A percentile compares a stretch with the other conserved stretches of the same genome.
Evolutionary conservation across 495 filamentous ascomycete species (phyloP).

Genomic region (Niebla homalea): DNA sequence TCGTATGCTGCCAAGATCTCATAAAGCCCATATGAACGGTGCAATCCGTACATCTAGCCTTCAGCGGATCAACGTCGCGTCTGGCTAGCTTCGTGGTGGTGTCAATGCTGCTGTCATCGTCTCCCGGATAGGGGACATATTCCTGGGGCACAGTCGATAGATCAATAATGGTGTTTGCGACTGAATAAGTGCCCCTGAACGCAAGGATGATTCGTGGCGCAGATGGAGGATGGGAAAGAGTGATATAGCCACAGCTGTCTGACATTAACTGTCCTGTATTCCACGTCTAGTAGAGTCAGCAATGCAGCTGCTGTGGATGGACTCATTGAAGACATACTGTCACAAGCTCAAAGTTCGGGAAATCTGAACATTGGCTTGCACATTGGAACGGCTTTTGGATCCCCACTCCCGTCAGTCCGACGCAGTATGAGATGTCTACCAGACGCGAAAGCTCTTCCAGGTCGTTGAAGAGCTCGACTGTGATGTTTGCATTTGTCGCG

Average conservation of each 20-base stretch:
- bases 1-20: constrained; percentile 63
- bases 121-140: constrained; percentile 72
- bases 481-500: constrained; percentile 27
- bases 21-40: constrained; percentile 88
- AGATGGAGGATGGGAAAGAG: constrained; percentile 55
- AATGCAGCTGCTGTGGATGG: not conserved
- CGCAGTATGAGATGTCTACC: constrained; percentile 92
- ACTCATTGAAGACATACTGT: constrained; percentile 30
- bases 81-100: not conserved
- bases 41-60: constrained; percentile 57
- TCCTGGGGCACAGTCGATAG: constrained; percentile 76
- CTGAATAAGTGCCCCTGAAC: constrained; percentile 87
- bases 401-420: constrained; percentile 59
- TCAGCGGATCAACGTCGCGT: constrained; percentile 15
- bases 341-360: constrained; percentile 63
- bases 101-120: constrained; percentile 25
- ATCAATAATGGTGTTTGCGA: constrained; percentile 81
- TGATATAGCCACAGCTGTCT: constrained; percentile 91
- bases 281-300: constrained; percentile 47
- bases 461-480: constrained; percentile 55
- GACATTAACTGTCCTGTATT: constrained; percentile 77
- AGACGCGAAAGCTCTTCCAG: constrained; percentile 77
- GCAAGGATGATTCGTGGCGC: constrained; percentile 65
- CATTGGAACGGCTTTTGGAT: constrained; percentile 73
- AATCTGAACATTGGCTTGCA: constrained; percentile 68